Evolutionary conservation across 306 rosid genomes (phyloP).

Genomic region (Vigna radiata): DNA sequence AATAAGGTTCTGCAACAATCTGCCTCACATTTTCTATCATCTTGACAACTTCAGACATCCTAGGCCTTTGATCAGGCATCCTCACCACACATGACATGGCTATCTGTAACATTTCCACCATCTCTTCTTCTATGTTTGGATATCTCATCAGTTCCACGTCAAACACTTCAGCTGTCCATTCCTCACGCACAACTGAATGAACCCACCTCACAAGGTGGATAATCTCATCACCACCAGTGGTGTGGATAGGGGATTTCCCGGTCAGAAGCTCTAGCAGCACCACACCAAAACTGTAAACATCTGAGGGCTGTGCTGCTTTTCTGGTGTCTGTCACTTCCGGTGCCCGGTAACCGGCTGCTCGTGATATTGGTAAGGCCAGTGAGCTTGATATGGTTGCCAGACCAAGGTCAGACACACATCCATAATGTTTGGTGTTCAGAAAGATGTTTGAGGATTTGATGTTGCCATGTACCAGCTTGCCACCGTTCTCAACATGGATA

Average conservation of each 20-base stretch:
- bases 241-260: constrained; percentile 88
- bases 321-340: constrained; percentile 91
- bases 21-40: constrained; percentile 77
- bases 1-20: constrained; percentile 52
- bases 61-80: constrained; percentile 88
- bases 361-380: constrained; percentile 72
- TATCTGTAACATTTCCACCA: constrained; percentile 93
- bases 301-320: constrained; percentile 82
- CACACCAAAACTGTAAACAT: constrained; percentile 91
- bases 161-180: constrained; percentile 97
- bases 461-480: constrained; percentile 89
- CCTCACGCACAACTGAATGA: constrained; percentile 93
- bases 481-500: constrained; percentile 68
- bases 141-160: constrained; percentile 84
- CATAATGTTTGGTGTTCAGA: constrained; percentile 63
- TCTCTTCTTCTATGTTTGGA: constrained; percentile 93
- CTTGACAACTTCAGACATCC: constrained; percentile 75
- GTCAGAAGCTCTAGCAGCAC: constrained; percentile 89
- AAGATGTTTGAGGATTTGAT: constrained; percentile 85
- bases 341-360: constrained; percentile 96
- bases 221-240: constrained; percentile 87
- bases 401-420: constrained; percentile 86
- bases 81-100: constrained; percentile 92
- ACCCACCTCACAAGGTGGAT: constrained; percentile 94
- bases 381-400: constrained; percentile 78